Evolutionary conservation across 2,329 filamentous ascomycete species (phyloP).

Genomic region (Colletotrichum sp.): DNA sequence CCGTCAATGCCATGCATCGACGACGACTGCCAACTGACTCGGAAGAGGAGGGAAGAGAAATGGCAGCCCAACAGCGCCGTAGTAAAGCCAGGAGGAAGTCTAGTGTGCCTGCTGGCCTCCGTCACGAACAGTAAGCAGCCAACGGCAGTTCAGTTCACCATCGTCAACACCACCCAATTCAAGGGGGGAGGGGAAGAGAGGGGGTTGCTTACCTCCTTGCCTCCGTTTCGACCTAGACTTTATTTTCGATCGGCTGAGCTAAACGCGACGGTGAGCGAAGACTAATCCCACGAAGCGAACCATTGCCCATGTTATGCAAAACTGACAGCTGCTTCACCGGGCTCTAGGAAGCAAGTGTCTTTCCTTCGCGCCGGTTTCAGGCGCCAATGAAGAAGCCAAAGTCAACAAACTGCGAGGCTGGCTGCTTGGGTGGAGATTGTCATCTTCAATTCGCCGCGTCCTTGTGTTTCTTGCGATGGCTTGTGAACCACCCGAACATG

Average conservation of each 20-base stretch:
- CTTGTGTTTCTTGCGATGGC: background rate
- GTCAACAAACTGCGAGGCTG: background rate
- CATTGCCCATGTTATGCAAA: constrained; percentile 1
- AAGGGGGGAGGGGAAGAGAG: background rate
- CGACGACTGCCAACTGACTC: background rate
- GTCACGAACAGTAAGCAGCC: background rate
- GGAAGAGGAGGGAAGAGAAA: background rate
- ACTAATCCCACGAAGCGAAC: background rate
- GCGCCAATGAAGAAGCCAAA: background rate
- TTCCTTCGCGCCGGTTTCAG: constrained; percentile 8
- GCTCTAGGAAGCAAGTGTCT: background rate
- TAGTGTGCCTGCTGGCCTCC: background rate
- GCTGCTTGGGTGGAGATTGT: background rate
- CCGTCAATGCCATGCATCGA: background rate
- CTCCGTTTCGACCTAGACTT: constrained; percentile 7
- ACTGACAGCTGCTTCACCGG: constrained; percentile 7
- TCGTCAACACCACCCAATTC: background rate
- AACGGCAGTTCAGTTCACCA: background rate
- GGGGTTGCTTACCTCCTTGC: background rate
- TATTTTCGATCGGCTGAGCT: background rate
- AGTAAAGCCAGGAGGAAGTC: background rate
- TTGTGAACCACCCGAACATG: background rate
- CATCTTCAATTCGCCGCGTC: background rate
- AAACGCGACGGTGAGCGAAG: background rate
- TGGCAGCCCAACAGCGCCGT: background rate